Base-by-base conservation (phyloP, 2,329 filamentous ascomycete genomes). In the Claviceps lovelessii region DNA sequence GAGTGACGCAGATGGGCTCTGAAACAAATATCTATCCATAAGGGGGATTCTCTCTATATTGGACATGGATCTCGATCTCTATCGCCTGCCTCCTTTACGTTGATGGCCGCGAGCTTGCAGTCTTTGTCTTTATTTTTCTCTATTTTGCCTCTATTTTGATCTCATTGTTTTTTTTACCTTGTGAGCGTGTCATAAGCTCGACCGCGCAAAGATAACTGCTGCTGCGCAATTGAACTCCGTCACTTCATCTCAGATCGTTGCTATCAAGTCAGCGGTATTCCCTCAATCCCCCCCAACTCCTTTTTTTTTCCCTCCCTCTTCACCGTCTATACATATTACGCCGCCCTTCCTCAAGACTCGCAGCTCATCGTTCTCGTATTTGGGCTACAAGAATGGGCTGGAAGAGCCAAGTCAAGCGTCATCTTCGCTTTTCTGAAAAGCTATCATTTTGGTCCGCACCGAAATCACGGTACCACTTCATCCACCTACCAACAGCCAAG, bases 1-100 rank as follows among this genome's bases (percentile, higher is more conserved):
- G 67, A 69, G 65, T 64, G 63, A 59, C 60, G 65, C 66, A 66
- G 68, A 70, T 62, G 60, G 60, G 61, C 57, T 62, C 61, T 67
- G 61, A 67, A 66, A 66, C 63, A 68, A 58, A 7, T n/a, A 7
- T n/a, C 54, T 56, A 54, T 58, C 23, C 29, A 31, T 17, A 54
- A n/a, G 49, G 35, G 46, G 35, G 23, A 15, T 29, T 33, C 29
- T 28, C 50, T 8, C 42, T 47, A 11, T 46, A 11, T 46, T 37
- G 11, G 3, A 17, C 23, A 42, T 31, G 35, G 28, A 10, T 6
- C 31, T 33, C 23, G 2, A 31, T 41, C 37, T 33, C 35, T 28
- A n/a, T 23, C 35, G 44, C 44, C 51, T 49, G 17, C 47, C 23
- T 39, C 35, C 23, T 13, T 19, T 17, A 8, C 33, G 7, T 37